These are phyloP conservation scores for Phaffomyces antillensis DNA, from an alignment of 805 yeast species.

Conservation along the genomic window DNA sequence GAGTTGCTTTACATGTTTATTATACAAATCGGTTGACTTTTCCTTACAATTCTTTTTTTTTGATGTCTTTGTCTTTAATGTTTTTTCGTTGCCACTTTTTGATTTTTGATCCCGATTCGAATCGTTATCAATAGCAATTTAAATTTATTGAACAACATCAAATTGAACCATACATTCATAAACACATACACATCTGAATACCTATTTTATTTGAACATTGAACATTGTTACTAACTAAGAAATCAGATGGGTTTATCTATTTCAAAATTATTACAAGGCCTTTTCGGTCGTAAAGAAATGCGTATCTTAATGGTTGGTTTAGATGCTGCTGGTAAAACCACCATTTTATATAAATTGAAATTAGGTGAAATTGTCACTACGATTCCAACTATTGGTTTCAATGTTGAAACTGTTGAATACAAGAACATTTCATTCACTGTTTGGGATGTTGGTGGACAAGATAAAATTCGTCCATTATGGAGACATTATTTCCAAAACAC, in stretches of 20 bases:
- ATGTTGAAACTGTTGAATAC: conserved; percentile 95
- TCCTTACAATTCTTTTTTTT: no score
- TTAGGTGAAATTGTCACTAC: conserved; percentile 95
- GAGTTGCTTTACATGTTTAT: no score
- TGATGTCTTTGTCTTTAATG: no score
- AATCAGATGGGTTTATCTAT: conserved; percentile 84
- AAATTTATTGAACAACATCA: no score
- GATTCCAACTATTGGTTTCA: conserved; percentile 95
- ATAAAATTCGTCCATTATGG: conserved; percentile 97
- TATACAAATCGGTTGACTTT: no score
- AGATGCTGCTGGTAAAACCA: conserved; percentile 98
- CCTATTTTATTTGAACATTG: no score
- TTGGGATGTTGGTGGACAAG: conserved; percentile 99
- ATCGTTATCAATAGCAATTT: no score
- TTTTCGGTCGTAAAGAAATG: conserved; percentile 97
- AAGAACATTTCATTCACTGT: conserved; percentile 95
- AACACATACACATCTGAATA: no score
- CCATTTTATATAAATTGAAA: conserved; percentile 89
- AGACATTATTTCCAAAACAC: conserved; percentile 98
- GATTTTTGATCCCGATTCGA: no score
- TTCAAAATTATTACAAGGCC: conserved; percentile 90
- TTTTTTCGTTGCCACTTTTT: background rate
- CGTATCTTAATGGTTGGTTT: conserved; percentile 97
- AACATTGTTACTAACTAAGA: conserved; percentile 7
- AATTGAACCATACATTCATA: no score